Percentiles rank a stretch among this genome's conserved stretches.
Evolutionary conservation across 257 asterid genomes (phyloP).

Genomic region (Plantago ovata): DNA sequence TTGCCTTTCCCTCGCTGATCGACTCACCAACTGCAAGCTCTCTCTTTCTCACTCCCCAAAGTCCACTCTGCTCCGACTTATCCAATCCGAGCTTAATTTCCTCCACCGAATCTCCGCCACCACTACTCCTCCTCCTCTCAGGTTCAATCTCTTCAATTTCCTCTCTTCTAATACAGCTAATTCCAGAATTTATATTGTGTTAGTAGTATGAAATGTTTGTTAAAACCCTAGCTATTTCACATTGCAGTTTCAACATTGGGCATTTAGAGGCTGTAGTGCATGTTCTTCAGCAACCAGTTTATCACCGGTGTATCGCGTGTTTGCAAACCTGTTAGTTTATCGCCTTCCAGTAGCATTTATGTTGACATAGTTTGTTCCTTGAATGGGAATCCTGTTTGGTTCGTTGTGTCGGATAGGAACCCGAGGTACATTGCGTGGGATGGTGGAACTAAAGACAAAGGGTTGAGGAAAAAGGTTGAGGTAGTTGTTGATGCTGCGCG

Average conservation of each 20-base stretch:
- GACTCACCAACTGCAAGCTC: slow-evolving; percentile 30
- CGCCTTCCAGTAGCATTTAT: slow-evolving; percentile 39
- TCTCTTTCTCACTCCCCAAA: slow-evolving; percentile 34
- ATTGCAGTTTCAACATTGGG: slow-evolving; percentile 74
- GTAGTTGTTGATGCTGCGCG: slow-evolving; percentile 58
- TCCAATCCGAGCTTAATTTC: slow-evolving; percentile 76
- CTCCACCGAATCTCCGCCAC: slow-evolving; percentile 53
- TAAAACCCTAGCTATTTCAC: slow-evolving; percentile 4
- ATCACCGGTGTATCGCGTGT: slow-evolving; percentile 76
- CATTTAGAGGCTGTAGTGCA: slow-evolving; percentile 75
- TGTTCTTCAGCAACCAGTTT: slow-evolving; percentile 62
- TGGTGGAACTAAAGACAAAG: slow-evolving; percentile 35
- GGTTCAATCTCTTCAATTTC: slow-evolving; percentile 22
- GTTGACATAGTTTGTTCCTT: slow-evolving; percentile 72
- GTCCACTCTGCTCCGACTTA: slow-evolving; percentile 57
- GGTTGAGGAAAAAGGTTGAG: slow-evolving; percentile 43
- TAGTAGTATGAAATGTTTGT: neutral
- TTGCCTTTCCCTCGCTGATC: slow-evolving; percentile 47
- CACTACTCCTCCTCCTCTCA: slow-evolving; percentile 33
- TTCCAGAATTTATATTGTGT: neutral
- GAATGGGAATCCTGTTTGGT: slow-evolving; percentile 83
- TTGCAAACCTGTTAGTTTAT: slow-evolving; percentile 51
- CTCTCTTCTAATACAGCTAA: neutral
- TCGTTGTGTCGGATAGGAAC: slow-evolving; percentile 76
- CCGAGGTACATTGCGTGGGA: slow-evolving; percentile 66